phyloP scores from a whole-genome alignment of 2,329 filamentous ascomycete genomes.

The Camillea tinctor region DNA sequence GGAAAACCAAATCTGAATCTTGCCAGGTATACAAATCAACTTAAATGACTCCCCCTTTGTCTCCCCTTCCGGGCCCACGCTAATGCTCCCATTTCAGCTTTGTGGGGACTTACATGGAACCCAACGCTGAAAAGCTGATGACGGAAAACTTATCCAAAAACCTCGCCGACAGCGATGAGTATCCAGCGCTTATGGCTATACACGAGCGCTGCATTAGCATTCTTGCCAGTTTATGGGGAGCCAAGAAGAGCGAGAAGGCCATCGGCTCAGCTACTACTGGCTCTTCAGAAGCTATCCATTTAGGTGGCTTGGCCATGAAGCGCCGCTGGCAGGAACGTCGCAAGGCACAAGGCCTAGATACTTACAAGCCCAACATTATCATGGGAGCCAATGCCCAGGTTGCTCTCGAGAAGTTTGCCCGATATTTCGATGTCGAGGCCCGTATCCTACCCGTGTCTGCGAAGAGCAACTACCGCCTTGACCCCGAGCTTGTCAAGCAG shows the following conservation, averaged over 20 bases:
- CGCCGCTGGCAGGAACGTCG: conserved; percentile 69
- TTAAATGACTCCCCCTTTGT: too few relatives aligned
- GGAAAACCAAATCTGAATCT: conserved; percentile 67
- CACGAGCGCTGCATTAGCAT: conserved; percentile 69
- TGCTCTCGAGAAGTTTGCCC: conserved; percentile 69
- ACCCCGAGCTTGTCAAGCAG: conserved; percentile 61
- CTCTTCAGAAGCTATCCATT: conserved; percentile 68
- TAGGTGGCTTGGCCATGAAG: conserved; percentile 73
- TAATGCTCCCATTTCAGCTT: conserved; percentile 45
- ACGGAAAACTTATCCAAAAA: conserved; percentile 69
- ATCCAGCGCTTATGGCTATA: conserved; percentile 57
- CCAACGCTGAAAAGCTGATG: conserved; percentile 63
- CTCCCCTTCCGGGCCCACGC: conserved; percentile 5
- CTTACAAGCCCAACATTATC: conserved; percentile 65
- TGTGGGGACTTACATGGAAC: conserved; percentile 71
- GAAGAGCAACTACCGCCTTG: conserved; percentile 60
- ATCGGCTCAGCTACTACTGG: conserved; percentile 70
- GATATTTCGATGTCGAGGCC: conserved; percentile 73
- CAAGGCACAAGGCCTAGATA: conserved; percentile 59
- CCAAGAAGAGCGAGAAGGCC: conserved; percentile 59
- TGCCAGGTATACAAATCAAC: conserved; percentile 50
- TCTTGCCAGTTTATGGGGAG: conserved; percentile 64
- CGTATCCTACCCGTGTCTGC: conserved; percentile 62
- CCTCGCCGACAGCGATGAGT: conserved; percentile 68
- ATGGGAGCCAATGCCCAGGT: conserved; percentile 76